Conservation (phyloP, 306 rosid species). For the Vigna unguiculata region DNA sequence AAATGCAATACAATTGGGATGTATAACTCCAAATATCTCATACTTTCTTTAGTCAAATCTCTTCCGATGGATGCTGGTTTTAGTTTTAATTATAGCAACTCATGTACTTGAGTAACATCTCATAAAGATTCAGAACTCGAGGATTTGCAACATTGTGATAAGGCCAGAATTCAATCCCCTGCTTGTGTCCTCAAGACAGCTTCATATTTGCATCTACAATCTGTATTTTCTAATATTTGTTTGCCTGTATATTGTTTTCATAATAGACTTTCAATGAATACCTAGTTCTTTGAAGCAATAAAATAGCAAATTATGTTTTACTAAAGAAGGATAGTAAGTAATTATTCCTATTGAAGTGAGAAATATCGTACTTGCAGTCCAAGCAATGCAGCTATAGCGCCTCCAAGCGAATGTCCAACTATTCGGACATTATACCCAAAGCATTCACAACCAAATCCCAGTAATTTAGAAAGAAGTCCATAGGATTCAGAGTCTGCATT, state of each 20-base stretch:
- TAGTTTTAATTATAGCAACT: not conserved
- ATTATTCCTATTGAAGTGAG: conserved; percentile 36
- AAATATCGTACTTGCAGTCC: conserved; percentile 79
- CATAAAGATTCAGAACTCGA: not conserved
- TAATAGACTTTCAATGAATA: conserved; percentile 25
- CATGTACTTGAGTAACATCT: conserved; percentile 1
- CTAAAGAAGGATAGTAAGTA: conserved; percentile 18
- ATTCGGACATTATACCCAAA: conserved; percentile 79
- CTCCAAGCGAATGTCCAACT: conserved; percentile 97
- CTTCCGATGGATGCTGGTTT: not conserved
- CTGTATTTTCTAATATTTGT: not conserved
- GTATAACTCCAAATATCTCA: not conserved
- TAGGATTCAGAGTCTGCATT: conserved; percentile 69
- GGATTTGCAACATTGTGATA: not conserved
- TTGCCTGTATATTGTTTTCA: not conserved
- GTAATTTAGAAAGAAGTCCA: conserved; percentile 81
- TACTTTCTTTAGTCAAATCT: not conserved
- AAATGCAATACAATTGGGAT: not conserved
- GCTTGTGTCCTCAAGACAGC: not conserved
- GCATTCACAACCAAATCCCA: conserved; percentile 86
- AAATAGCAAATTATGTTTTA: conserved; percentile 28
- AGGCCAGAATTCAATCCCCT: not conserved
- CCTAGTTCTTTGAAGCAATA: conserved; percentile 33
- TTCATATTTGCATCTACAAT: conserved; percentile 21
- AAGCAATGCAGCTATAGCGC: conserved; percentile 82